phyloP scores from a whole-genome alignment of 441 rosid species.

The Populus hybrid region DNA sequence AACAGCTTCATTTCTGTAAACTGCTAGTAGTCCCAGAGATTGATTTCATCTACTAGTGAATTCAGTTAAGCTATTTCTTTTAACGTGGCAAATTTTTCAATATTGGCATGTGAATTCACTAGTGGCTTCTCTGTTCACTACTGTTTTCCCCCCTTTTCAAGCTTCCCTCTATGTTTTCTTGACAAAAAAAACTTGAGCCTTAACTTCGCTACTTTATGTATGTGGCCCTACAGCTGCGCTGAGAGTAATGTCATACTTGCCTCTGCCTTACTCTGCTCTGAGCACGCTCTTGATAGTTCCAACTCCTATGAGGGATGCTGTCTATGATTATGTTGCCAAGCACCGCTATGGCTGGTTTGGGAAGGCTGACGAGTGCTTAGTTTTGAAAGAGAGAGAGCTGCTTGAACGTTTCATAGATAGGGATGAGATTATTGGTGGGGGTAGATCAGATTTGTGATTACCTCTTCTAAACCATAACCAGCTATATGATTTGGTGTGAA shows the following conservation, averaged over 20 bases:
- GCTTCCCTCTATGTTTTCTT: not conserved
- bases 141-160: not conserved
- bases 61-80: not conserved
- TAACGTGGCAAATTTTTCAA: not conserved
- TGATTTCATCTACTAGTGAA: not conserved
- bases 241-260: slow-evolving; percentile 70
- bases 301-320: slow-evolving; percentile 71
- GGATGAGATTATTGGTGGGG: slow-evolving; percentile 55
- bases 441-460: slow-evolving; percentile 15
- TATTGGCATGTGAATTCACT: not conserved
- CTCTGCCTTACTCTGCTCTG: slow-evolving; percentile 69
- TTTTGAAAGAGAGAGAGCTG: slow-evolving; percentile 62
- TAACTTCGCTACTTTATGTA: not conserved
- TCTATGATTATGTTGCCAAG: slow-evolving; percentile 72
- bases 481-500: not conserved
- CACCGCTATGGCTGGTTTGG: slow-evolving; percentile 82
- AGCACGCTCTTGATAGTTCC: slow-evolving; percentile 58
- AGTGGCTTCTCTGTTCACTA: not conserved
- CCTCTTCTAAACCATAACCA: not conserved
- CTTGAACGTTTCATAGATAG: slow-evolving; percentile 79
- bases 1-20: not conserved
- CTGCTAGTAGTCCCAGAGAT: not conserved
- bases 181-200: not conserved
- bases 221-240: slow-evolving; percentile 73
- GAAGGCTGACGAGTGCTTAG: slow-evolving; percentile 68